A percentile compares a stretch with the other conserved stretches of the same genome.
These are phyloP conservation scores for Misopates orontium DNA, from an alignment of 257 asterid species.

Conservation along the genomic window DNA sequence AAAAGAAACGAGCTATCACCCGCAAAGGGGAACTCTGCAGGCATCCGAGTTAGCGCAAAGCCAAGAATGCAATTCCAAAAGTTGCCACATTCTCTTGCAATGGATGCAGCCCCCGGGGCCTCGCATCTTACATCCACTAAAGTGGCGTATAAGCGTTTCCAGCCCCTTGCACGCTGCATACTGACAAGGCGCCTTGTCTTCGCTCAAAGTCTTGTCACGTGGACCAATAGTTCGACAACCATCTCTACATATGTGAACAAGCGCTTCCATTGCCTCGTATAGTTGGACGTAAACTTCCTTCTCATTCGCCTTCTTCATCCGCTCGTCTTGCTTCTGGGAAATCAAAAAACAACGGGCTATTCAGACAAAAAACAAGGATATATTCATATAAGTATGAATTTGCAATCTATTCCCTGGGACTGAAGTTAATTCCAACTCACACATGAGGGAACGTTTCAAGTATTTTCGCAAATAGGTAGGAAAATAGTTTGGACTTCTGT, in stretches of 20 bases:
- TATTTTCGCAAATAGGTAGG: too few species aligned
- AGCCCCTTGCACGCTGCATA: constrained; percentile 72
- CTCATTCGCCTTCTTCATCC: constrained; percentile 54
- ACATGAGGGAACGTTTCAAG: too few species aligned
- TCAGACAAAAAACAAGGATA: too few species aligned
- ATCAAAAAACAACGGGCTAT: not conserved
- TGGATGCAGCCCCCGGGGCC: constrained; percentile 71
- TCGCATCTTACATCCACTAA: constrained; percentile 69
- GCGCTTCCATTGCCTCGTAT: constrained; percentile 90
- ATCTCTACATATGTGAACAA: constrained; percentile 80
- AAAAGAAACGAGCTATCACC: constrained; percentile 25
- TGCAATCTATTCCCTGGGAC: too few species aligned
- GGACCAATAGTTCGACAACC: constrained; percentile 91
- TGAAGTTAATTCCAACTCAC: too few species aligned
- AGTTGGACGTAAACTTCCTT: constrained; percentile 55
- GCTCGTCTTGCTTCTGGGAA: constrained; percentile 50
- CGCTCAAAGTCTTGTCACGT: constrained; percentile 47
- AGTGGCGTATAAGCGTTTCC: constrained; percentile 72
- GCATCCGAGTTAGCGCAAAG: constrained; percentile 62
- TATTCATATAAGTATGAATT: too few species aligned
- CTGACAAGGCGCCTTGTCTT: constrained; percentile 55
- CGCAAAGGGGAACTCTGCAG: constrained; percentile 86
- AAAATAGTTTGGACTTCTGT: too few species aligned
- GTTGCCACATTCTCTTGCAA: constrained; percentile 90
- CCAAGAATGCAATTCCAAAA: constrained; percentile 79